Evolutionary conservation across 2,329 filamentous ascomycete species (phyloP).

Genomic region (Paecilomyces fulvus): DNA sequence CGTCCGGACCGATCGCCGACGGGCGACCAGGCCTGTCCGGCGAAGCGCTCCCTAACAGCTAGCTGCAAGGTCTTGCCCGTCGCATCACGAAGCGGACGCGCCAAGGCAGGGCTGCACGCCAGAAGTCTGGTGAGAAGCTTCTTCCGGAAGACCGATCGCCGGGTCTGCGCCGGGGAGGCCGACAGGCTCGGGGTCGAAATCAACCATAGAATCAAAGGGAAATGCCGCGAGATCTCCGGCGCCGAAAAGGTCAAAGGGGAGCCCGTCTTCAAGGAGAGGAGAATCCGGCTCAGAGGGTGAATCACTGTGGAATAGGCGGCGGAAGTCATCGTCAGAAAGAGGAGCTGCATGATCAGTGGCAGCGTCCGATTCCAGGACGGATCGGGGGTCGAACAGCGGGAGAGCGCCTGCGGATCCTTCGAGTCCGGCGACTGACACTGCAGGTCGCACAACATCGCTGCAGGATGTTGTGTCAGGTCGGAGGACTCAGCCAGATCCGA

Average conservation of each 20-base stretch:
- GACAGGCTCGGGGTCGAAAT: slow-evolving; percentile 45
- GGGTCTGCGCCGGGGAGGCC: slow-evolving; percentile 32
- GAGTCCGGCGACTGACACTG: slow-evolving; percentile 85
- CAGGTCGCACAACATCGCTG: slow-evolving; percentile 99
- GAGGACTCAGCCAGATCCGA: slow-evolving; percentile 50
- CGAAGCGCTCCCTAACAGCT: slow-evolving; percentile 36
- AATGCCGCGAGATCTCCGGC: slow-evolving; percentile 41
- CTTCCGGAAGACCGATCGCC: slow-evolving; percentile 43
- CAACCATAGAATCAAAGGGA: slow-evolving; percentile 48
- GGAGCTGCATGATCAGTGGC: slow-evolving; percentile 54
- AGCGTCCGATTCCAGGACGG: slow-evolving; percentile 39
- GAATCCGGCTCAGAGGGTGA: slow-evolving; percentile 62
- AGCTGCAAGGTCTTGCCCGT: slow-evolving; percentile 47
- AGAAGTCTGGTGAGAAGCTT: slow-evolving; percentile 43
- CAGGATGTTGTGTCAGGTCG: slow-evolving; percentile 99
- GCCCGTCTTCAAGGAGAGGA: slow-evolving; percentile 67
- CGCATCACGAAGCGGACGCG: slow-evolving; percentile 46
- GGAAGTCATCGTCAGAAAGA: slow-evolving; percentile 63
- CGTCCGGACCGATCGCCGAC: slow-evolving; percentile 21
- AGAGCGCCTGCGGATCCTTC: slow-evolving; percentile 41
- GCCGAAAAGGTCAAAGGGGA: slow-evolving; percentile 61
- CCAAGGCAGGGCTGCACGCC: slow-evolving; percentile 46
- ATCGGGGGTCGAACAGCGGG: slow-evolving; percentile 32
- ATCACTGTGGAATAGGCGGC: slow-evolving; percentile 52
- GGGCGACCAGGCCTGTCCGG: slow-evolving; percentile 25